A percentile compares a stretch with the other conserved stretches of the same genome.
phyloP scores from a whole-genome alignment of 176 grass and related monocot genomes.

The Aegilops speltoides region DNA sequence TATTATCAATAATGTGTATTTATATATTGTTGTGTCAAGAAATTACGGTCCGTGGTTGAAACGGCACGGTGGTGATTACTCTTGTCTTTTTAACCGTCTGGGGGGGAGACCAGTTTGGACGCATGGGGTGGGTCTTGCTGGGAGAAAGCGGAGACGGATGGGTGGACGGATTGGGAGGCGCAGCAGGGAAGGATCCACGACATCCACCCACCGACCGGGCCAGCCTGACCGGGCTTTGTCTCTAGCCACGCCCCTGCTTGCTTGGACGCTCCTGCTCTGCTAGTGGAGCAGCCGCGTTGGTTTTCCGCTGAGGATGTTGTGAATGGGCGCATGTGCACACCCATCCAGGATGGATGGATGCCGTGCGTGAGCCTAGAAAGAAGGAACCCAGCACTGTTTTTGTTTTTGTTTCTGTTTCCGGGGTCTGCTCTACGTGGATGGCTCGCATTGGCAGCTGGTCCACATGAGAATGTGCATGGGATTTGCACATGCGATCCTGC shows the following conservation, averaged over 20 bases:
- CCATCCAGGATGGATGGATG: neutral
- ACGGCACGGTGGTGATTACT: neutral
- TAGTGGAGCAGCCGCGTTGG: conserved; percentile 12
- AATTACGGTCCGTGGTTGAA: neutral
- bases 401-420: neutral
- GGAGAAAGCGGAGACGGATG: neutral
- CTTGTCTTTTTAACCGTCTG: neutral
- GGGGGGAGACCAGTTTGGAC: neutral
- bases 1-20: too few species aligned
- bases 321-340: neutral
- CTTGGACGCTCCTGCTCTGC: neutral
- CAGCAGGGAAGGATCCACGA: neutral
- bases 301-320: conserved; percentile 17
- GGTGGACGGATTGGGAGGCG: neutral
- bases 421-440: neutral
- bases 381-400: neutral
- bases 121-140: neutral
- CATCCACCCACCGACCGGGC: neutral
- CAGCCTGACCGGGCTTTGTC: conserved; percentile 29
- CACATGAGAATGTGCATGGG: neutral
- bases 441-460: neutral
- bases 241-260: neutral
- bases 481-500: too few species aligned
- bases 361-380: neutral
- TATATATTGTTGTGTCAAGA: too few species aligned